Conservation (phyloP, 2,329 filamentous ascomycete species). For the Trichophyton schoenleinii region DNA sequence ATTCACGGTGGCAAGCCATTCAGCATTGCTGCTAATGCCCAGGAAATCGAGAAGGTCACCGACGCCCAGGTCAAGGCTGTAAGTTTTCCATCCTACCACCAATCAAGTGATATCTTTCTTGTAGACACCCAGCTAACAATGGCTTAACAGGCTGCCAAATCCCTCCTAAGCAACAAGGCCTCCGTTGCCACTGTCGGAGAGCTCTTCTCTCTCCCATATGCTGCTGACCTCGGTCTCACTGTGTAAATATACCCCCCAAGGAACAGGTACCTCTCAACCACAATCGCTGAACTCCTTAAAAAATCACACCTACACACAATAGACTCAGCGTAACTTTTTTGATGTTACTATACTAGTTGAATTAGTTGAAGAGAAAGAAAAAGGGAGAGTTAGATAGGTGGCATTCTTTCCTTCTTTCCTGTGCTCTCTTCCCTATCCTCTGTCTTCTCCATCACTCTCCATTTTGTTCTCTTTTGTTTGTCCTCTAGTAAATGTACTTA, state of each 20-base stretch:
- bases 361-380: neutral
- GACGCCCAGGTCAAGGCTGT: conserved; percentile 76
- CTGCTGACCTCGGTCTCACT: conserved; percentile 83
- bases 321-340: neutral
- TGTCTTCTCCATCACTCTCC: conserved; percentile 4
- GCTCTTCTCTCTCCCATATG: conserved; percentile 78
- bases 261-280: neutral
- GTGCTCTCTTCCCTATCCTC: conserved; percentile 1
- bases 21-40: conserved; percentile 67
- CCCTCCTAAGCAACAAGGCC: conserved; percentile 76
- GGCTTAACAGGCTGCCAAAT: conserved; percentile 61
- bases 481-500: conserved; percentile 6
- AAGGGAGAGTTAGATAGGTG: neutral
- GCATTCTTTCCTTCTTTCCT: neutral
- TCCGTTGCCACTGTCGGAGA: conserved; percentile 84
- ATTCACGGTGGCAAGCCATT: conserved; percentile 70
- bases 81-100: conserved; percentile 31
- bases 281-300: neutral
- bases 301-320: neutral
- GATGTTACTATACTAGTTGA: neutral
- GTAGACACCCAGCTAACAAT: conserved; percentile 13
- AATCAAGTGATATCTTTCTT: conserved; percentile 8
- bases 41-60: conserved; percentile 68
- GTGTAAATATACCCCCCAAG: conserved; percentile 49
- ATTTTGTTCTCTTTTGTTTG: conserved; percentile 3